Base-by-base conservation (phyloP, 768 basidiomycete species). In the Mycena kentingensis region DNA sequence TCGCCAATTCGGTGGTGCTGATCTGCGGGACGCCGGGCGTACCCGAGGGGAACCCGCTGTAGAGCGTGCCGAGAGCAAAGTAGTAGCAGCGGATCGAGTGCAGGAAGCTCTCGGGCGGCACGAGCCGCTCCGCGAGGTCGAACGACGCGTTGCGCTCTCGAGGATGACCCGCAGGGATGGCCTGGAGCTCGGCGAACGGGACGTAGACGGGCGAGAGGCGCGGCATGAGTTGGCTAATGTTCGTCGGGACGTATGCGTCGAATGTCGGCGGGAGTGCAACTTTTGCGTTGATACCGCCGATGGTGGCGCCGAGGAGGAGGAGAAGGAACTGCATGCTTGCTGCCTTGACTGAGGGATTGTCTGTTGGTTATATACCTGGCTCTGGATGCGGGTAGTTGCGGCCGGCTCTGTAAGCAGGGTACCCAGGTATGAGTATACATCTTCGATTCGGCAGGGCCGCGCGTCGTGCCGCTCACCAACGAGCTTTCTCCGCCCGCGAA, bases 81-180 rank as follows among this genome's bases (percentile, higher is more conserved):
- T 60, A 60, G 28, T 52, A 60, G 51, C 53, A 58, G 6, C 58
- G 50, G 36, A 60, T 43, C 21, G 55, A 50, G 50, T 60, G 59
- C 13, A 56, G 12, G 46, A 60, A 54, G 5, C 43, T 49, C 18
- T 49, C 43, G 38, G 18, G 55, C 12, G 52, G 50, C 1, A 51
- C 52, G 19, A 60, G 27, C 34, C 54, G 51, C 39, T 51, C 39
- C 5, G 59, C 36, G 52, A 49, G 46, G 13, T 60, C 59, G 42
- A 53, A 48, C 35, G 59, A 56, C 8, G 55, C 48, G 21, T 46
- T 19, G 29, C 57, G 59, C 42, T 26, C 53, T n/a, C 46, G 21
- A 19, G 44, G 46, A 5, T 37, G 53, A 35, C 48, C 29, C 16
- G 51, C 24, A 28, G 38, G 27, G 12, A n/a, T n/a, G n/a, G n/a